Base-by-base conservation (phyloP, 139 green algal species). In the Closterium sp. region DNA sequence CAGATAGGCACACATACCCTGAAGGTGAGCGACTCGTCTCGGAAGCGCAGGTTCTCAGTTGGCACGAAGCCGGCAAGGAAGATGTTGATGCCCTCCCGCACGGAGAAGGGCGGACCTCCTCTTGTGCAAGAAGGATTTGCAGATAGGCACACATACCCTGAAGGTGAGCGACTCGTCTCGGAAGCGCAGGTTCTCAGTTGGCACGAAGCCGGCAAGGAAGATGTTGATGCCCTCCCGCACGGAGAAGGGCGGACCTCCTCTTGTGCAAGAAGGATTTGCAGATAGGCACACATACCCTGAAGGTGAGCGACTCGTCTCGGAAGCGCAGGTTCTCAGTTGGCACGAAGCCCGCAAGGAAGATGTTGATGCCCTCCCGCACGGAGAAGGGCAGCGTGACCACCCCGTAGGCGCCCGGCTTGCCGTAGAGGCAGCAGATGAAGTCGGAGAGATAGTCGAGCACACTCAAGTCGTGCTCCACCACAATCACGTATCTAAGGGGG, bases 401-500 rank as follows among this genome's bases (percentile, higher is more conserved):
- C 85, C 98, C 98, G 92, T 99, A 99, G 6, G 98, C 98, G 24
- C 95, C 95, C 1, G 98, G 98, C 96, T 99, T 98, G 92, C 98
- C 98, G 91, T 99, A 99, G 93, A 99, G 95, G 96, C 98, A 99
- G 97, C 98, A 99, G 93, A 99, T 98, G 96, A 99, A 99, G 97
- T 99, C 98, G 1, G 97, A 99, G 22, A 99, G 96, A 96, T 99
- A 99, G 96, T 99, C 98, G 90, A 99, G 96, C 92, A 99, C 98
- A n/a, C 95, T 96, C 86, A 98, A 94, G 91, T 99, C 97, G 95
- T 99, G 98, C 97, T 99, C 98, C 90, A 99, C 98, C 22, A 99
- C 97, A 29, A 99, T 99, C 10, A 99, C 97, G 92, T 97, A 99
- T 87, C 93, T 95, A 90, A 4, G 11, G 10, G 45, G 45, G 2